Conservation (phyloP, 352 stramenopile genomes). For the Phytophthora crassamura region DNA sequence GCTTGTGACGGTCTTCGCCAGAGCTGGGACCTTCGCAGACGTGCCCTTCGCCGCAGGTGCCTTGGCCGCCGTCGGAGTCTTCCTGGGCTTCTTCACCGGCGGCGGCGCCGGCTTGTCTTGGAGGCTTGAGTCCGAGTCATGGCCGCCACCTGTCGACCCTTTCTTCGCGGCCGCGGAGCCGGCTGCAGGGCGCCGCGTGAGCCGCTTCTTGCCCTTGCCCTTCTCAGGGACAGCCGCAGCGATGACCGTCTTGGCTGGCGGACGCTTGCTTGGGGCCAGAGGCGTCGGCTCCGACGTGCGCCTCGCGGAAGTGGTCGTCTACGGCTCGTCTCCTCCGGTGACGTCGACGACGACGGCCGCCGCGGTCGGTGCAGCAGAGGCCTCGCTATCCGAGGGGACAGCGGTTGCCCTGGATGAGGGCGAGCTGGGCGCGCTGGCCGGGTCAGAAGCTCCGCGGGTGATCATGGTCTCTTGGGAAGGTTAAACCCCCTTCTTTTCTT, state of each 20-base stretch:
- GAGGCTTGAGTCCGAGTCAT: conserved; percentile 1
- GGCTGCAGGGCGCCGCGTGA: not conserved
- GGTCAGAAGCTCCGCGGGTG: conserved; percentile 10
- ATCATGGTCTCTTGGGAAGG: conserved; percentile 12
- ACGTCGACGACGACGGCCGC: conserved; percentile 16
- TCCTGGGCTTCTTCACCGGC: conserved; percentile 8
- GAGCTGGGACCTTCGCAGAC: not conserved
- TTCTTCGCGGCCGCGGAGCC: conserved; percentile 2
- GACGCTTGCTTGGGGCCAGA: conserved; percentile 2
- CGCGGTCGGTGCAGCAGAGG: not conserved
- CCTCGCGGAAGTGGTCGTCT: not conserved
- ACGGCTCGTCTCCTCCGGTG: not conserved
- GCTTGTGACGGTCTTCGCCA: not conserved
- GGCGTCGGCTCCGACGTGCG: conserved; percentile 5
- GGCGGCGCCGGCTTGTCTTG: conserved; percentile 4
- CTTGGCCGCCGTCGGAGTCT: conserved; percentile 6
- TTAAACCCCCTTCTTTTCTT: not conserved
- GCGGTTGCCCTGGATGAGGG: conserved; percentile 11
- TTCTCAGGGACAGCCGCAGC: conserved; percentile 1
- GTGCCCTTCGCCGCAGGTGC: not conserved
- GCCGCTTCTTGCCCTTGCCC: conserved; percentile 10
- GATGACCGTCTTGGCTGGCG: conserved; percentile 2
- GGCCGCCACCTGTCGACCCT: not conserved
- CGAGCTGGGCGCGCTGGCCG: conserved; percentile 6
- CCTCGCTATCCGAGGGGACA: conserved; percentile 8